Evolutionary conservation across 2,329 filamentous ascomycete species (phyloP), one percentile per base, ranked within the genome.

Genomic region (Fusarium caatingaense): DNA sequence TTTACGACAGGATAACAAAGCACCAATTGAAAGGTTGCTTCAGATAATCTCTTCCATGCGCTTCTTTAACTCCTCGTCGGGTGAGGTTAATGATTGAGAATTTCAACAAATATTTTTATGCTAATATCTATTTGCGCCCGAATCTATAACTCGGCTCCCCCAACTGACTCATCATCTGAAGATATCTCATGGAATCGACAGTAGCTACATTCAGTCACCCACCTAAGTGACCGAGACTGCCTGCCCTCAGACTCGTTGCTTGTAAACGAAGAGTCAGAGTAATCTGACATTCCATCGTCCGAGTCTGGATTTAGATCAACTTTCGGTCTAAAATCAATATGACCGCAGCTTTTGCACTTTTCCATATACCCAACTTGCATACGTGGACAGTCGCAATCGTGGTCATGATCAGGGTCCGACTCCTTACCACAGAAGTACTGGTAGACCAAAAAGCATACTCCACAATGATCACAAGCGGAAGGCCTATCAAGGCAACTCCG

Each of bases 201-300:
- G 7, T 20, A 5, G 11, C 10, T n/a, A 12, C 13, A n/a, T 40
- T n/a, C 37, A 1, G 3, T 12, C 0, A n/a, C n/a, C n/a, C 3
- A 1, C 10, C 7, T n/a, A 1, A 12, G 9, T 11, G 18, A 18
- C 4, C 5, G 18, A 7, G 34, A 40, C 9, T 37, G 3, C 6
- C 18, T 11, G 2, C 16, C 1, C 0, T 10, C 18, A 1, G 34
- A 11, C 18, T 6, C 10, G 10, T 12, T 6, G 10, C 37, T 7
- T 2, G 18, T 5, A 5, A 23, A n/a, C 10, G 10, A 20, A 13
- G 4, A 5, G n/a, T 41, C 10, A 12, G 0, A 0, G 0, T 5
- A n/a, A 40, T 40, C 6, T 4, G 37, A 7, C 2, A 1, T 20
- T 13, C 2, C 37, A 5, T 20, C 18, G 20, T 20, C 7, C 5